Base-by-base conservation (phyloP, 352 stramenopile genomes). In the Thraustotheca clavata region DNA sequence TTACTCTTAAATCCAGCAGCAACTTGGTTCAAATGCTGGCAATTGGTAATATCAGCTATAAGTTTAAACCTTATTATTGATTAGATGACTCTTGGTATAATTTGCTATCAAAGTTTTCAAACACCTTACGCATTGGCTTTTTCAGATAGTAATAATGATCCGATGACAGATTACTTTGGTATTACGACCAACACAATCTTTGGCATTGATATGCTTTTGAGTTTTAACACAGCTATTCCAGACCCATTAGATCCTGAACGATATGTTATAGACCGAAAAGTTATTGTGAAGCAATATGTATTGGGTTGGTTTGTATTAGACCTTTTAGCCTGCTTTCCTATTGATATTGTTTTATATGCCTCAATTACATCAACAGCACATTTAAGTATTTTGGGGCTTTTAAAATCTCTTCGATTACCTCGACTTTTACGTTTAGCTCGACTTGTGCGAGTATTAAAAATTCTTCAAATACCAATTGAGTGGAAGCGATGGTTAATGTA, bases 401-500 rank as follows among this genome's bases (percentile, higher is more conserved):
- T 92, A 12, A 90, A 90, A 50, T 81, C 76, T 1, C 60, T 89
- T 16, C 83, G 83, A 0, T 73, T 86, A 0, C 83, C 83, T 18
- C 73, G 83, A 20, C 54, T 92, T 31, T 68, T 92, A 27, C 81
- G 81, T 16, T 71, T 92, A 3, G 74, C 89, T 9, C 80, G 79
- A 2, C 43, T 92, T 3, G 55, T 89, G 0, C 77, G 79, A 0
- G 69, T 92, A 4, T 69, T 86, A 22, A 88, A 89, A 61, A 62
- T 92, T n/a, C 79, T 90, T 41, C 86, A 86, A 62, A 73, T 92
- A 18, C 76, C 76, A 0, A 77, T 80, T 11, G 80, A 92, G 59
- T 52, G 89, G 22, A 79, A 80, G 24, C 73, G 83, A 18, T 92
- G 83, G 80, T 59, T 92, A 1, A 77, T 88, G 38, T 90, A 92